Evolutionary conservation across 2,329 filamentous ascomycete species (phyloP).

Genomic region (Clonostachys sp.): DNA sequence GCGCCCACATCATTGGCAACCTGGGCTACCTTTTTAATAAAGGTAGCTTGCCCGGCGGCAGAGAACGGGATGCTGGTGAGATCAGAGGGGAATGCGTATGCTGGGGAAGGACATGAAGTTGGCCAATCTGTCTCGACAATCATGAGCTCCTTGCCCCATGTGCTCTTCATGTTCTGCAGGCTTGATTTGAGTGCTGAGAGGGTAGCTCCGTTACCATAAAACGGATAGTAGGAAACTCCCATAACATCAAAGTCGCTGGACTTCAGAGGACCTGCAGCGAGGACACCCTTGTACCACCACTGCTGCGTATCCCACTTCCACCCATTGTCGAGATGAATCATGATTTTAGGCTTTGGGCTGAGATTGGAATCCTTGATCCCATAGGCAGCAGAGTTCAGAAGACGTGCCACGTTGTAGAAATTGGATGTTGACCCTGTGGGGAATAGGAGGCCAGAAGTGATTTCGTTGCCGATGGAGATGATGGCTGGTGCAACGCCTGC

Average conservation of each 20-base stretch:
- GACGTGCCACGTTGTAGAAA: conserved; percentile 54
- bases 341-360: conserved; percentile 56
- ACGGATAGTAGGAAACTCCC: conserved; percentile 71
- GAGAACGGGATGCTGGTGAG: conserved; percentile 56
- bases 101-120: conserved; percentile 52
- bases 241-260: conserved; percentile 63
- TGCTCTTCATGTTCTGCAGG: conserved; percentile 53
- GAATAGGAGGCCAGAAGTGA: conserved; percentile 62
- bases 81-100: conserved; percentile 56
- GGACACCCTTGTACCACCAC: conserved; percentile 58
- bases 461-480: conserved; percentile 71
- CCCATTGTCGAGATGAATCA: conserved; percentile 74
- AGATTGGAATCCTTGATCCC: conserved; percentile 62
- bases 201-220: conserved; percentile 57
- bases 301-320: conserved; percentile 66
- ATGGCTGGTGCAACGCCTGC: conserved; percentile 53
- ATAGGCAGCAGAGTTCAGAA: conserved; percentile 60
- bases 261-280: conserved; percentile 43
- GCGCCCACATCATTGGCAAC: conserved; percentile 50
- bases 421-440: conserved; percentile 53
- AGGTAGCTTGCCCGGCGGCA: conserved; percentile 57
- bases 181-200: conserved; percentile 50
- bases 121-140: conserved; percentile 72
- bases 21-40: conserved; percentile 54
- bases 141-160: conserved; percentile 62